phyloP scores from a whole-genome alignment of 345 rosid genomes.

The Aquilaria yunnanensis region DNA sequence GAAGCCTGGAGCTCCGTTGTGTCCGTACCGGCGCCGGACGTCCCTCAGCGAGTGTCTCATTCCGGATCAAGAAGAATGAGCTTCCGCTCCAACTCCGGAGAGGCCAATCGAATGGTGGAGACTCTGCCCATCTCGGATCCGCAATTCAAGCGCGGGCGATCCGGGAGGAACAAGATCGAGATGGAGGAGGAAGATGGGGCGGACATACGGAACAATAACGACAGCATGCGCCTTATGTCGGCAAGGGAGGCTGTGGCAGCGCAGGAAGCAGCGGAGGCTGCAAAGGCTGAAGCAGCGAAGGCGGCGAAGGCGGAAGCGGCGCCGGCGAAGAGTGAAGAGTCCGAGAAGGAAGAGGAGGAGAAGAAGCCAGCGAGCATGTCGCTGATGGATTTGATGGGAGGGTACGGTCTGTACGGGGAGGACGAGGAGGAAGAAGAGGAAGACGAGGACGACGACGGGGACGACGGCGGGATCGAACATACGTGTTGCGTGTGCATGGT shows the following conservation, averaged over 20 bases:
- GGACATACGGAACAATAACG: no score
- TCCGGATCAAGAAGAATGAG: slow-evolving; percentile 33
- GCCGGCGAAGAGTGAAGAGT: neutral
- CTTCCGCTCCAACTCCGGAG: slow-evolving; percentile 18
- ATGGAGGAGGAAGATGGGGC: no score
- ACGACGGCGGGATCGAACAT: slow-evolving; percentile 33
- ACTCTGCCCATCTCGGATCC: neutral
- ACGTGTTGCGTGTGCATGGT: slow-evolving; percentile 84
- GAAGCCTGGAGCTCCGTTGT: slow-evolving; percentile 62
- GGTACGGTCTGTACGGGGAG: slow-evolving; percentile 55
- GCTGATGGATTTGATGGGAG: slow-evolving; percentile 72
- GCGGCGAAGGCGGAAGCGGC: slow-evolving; percentile 25
- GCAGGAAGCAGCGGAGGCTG: no score
- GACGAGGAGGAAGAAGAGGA: slow-evolving; percentile 32
- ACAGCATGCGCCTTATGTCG: no score
- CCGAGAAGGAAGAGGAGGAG: neutral
- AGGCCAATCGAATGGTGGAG: slow-evolving; percentile 25
- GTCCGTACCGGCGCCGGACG: slow-evolving; percentile 52
- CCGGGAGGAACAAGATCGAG: neutral
- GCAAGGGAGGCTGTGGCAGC: no score
- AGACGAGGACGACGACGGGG: slow-evolving; percentile 24
- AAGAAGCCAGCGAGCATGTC: slow-evolving; percentile 62
- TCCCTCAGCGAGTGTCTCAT: slow-evolving; percentile 30
- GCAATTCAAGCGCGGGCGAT: slow-evolving; percentile 8
- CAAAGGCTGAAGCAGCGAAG: neutral